Percentiles rank a stretch among this genome's conserved stretches.
These are phyloP conservation scores for Fusarium sp. DNA, from an alignment of 2,329 filamentous ascomycete genomes.

Conservation along the genomic window DNA sequence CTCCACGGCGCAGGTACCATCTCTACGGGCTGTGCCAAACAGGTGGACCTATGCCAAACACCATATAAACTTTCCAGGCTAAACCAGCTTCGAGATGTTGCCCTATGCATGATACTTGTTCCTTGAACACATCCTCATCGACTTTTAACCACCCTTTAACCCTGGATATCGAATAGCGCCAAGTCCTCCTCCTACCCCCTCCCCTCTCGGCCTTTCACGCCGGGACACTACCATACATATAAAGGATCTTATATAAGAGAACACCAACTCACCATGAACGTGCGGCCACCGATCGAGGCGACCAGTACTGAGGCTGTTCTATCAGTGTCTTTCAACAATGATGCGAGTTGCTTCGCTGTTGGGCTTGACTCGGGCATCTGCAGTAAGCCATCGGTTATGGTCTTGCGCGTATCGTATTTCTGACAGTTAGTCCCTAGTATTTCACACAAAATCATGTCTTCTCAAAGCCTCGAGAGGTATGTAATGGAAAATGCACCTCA, in stretches of 20 bases:
- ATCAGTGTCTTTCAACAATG: constrained; percentile 85
- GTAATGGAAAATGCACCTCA: background rate
- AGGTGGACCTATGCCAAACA: constrained; percentile 33
- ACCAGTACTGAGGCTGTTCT: constrained; percentile 78
- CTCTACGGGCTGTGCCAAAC: constrained; percentile 11
- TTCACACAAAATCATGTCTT: constrained; percentile 75
- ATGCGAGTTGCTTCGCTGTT: constrained; percentile 85
- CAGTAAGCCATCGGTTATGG: constrained; percentile 61
- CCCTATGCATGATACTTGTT: constrained; percentile 15
- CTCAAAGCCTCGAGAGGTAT: constrained; percentile 65
- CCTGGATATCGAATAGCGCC: constrained; percentile 7
- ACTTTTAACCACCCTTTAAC: background rate
- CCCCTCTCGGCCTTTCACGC: constrained; percentile 23
- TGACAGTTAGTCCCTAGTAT: constrained; percentile 61
- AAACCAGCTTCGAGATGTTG: constrained; percentile 28
- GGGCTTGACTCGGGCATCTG: constrained; percentile 88
- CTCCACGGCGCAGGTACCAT: constrained; percentile 18
- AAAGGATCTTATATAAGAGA: constrained; percentile 4
- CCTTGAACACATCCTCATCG: background rate
- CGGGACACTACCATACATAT: constrained; percentile 7
- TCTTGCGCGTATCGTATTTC: constrained; percentile 9
- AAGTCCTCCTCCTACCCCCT: constrained; percentile 27
- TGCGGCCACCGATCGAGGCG: constrained; percentile 83
- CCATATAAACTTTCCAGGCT: constrained; percentile 6
- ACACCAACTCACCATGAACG: constrained; percentile 73